Percentiles rank a stretch among this genome's conserved stretches.
Evolutionary conservation across 2,329 filamentous ascomycete genomes (phyloP).

Genomic region (Basipetospora sp.): DNA sequence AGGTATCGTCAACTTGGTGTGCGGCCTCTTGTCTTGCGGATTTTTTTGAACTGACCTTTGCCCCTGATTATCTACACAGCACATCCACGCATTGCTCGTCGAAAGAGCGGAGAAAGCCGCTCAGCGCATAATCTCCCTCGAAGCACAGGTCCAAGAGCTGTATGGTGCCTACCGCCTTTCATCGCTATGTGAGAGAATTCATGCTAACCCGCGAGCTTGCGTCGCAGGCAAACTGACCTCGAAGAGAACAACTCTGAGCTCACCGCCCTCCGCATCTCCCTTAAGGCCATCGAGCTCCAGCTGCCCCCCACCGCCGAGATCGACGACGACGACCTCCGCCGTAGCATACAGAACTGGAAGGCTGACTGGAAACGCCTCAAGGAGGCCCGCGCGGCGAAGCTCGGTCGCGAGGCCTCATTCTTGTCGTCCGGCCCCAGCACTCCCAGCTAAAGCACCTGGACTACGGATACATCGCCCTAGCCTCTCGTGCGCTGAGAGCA

Average conservation of each 20-base stretch:
- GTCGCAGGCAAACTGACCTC: no score
- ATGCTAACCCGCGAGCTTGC: no score
- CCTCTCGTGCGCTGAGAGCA: no score
- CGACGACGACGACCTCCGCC: constrained; percentile 41
- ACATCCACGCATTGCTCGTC: constrained; percentile 47
- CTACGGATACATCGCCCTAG: no score
- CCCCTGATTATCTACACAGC: constrained; percentile 20
- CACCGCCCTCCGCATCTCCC: constrained; percentile 44
- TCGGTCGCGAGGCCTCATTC: constrained; percentile 1
- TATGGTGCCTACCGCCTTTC: constrained; percentile 20
- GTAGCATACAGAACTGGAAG: constrained; percentile 48
- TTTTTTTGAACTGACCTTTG: background rate
- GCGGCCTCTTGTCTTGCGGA: background rate
- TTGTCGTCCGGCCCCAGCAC: background rate
- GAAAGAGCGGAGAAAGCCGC: constrained; percentile 42
- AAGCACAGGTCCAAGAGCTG: constrained; percentile 43
- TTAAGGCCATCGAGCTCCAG: constrained; percentile 48
- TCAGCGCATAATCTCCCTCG: constrained; percentile 44
- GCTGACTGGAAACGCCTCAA: constrained; percentile 41
- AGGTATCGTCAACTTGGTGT: no score
- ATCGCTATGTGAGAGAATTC: no score
- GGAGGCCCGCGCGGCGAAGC: constrained; percentile 25
- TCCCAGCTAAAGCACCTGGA: no score
- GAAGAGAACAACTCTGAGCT: constrained; percentile 45
- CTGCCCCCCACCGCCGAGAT: constrained; percentile 36